Evolutionary conservation across 2,329 filamentous ascomycete species (phyloP), one percentile per base, ranked within the genome.

Genomic region (Ilyonectria sp.): DNA sequence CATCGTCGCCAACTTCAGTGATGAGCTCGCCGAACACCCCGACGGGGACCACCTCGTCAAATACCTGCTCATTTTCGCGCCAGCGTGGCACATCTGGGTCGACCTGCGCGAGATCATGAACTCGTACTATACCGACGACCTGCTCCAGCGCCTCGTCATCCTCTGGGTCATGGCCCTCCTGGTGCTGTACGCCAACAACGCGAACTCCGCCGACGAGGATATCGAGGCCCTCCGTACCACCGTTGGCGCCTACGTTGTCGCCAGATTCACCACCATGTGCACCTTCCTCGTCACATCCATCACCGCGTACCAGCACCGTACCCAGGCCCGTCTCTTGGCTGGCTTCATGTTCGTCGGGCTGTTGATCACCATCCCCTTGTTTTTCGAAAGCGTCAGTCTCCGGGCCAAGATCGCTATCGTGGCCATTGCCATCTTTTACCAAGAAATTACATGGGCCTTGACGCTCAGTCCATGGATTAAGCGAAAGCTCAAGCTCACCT

Each of bases 41-140:
- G 78, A 83, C 29, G 83, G 83, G 23, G 74, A 75, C 21, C 80
- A 82, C 37, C 78, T 86, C 6, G 81, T 81, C 59, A 86, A 86
- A 74, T 86, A 85, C 71, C 78, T 86, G 31, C 79, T 86, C 50
- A 83, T 85, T 43, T 83, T 85, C 43, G 78, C 83, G 8, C 83
- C 83, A 10, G 83, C 84, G 62, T 86, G 84, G 84, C 82, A 86
- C 66, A 82, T 86, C 55, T 86, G 84, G 85, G 80, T 79, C 46
- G 85, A 86, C 67, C 77, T 86, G 19, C 82, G 84, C 67, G 84
- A 86, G 74, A 77, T 86, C 63, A 86, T 86, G 83, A 86, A 86
- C 74, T 84, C 82, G 8, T 86, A 85, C 75, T 86, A 86, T 74
- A 86, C 83, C 59, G 85, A 86, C 67, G 85, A 86, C 69, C 71